These are phyloP conservation scores for Trypanosoma cruzi DNA, from an alignment of 208 protist genomes.

Conservation along the genomic window DNA sequence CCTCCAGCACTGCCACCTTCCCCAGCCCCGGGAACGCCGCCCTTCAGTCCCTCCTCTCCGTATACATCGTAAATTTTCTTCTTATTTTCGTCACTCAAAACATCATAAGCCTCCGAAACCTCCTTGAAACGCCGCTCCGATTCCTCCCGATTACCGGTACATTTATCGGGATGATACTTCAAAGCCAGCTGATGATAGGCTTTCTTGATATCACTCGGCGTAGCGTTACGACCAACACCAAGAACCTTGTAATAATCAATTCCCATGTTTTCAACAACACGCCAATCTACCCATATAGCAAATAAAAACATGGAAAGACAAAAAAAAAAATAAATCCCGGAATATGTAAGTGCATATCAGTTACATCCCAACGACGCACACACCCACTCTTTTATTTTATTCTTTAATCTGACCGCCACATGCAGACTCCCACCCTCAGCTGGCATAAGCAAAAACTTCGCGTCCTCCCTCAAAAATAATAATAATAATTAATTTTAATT, in stretches of 20 bases:
- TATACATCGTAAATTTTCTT: slow-evolving; percentile 93
- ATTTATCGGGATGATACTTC: slow-evolving; percentile 93
- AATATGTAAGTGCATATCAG: too few relatives aligned
- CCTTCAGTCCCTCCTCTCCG: slow-evolving; percentile 75
- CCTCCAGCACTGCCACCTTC: slow-evolving; percentile 18
- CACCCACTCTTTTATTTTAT: too few relatives aligned
- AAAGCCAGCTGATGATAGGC: slow-evolving; percentile 91
- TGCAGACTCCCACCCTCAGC: too few relatives aligned
- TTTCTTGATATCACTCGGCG: slow-evolving; percentile 78
- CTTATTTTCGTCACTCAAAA: slow-evolving; percentile 92
- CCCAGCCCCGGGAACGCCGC: slow-evolving; percentile 47
- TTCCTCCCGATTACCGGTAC: slow-evolving; percentile 48
- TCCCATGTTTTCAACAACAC: slow-evolving; percentile 23
- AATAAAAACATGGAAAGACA: too few relatives aligned
- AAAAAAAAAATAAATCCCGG: too few relatives aligned
- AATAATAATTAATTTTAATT: too few relatives aligned
- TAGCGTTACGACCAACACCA: slow-evolving; percentile 57
- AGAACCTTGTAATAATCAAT: slow-evolving; percentile 80
- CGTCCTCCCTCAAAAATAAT: too few relatives aligned
- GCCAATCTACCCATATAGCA: too few relatives aligned
- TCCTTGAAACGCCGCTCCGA: slow-evolving; percentile 69
- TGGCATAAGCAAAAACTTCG: too few relatives aligned
- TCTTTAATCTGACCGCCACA: too few relatives aligned
- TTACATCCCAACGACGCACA: too few relatives aligned
- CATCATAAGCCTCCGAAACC: slow-evolving; percentile 94